phyloP scores from a whole-genome alignment of 2,329 filamentous ascomycete genomes.

The Chaetomiaceae sp. region DNA sequence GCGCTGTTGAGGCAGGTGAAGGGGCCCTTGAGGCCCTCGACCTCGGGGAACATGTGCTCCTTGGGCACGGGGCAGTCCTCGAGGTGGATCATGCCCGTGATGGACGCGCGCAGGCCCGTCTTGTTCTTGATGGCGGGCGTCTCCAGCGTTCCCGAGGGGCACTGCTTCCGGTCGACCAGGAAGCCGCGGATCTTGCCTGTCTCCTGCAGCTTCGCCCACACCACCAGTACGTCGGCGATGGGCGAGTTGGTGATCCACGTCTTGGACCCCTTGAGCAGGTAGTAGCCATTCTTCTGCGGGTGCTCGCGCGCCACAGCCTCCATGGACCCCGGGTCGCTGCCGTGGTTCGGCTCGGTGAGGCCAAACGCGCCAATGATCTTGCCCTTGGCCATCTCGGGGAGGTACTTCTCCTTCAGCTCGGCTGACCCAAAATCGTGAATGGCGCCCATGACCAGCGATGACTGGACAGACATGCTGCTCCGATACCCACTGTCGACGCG shows the following conservation, averaged over 20 bases:
- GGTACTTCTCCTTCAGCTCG: slow-evolving; percentile 75
- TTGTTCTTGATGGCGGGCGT: slow-evolving; percentile 94
- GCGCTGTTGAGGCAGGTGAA: slow-evolving; percentile 95
- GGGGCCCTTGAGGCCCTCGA: slow-evolving; percentile 82
- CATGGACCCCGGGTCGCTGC: slow-evolving; percentile 81
- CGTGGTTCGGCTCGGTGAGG: slow-evolving; percentile 83
- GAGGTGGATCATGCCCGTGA: slow-evolving; percentile 97
- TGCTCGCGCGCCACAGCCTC: slow-evolving; percentile 74
- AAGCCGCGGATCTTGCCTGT: slow-evolving; percentile 95
- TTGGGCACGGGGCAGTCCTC: slow-evolving; percentile 84
- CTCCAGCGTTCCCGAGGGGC: slow-evolving; percentile 82
- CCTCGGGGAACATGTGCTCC: slow-evolving; percentile 88
- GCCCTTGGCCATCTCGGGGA: slow-evolving; percentile 72
- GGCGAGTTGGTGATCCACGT: slow-evolving; percentile 92
- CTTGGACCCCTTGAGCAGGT: slow-evolving; percentile 70
- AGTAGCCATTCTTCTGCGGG: slow-evolving; percentile 72
- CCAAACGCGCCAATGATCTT: slow-evolving; percentile 77
- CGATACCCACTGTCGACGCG: slow-evolving; percentile 82
- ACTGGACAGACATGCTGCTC: slow-evolving; percentile 84
- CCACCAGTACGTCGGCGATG: slow-evolving; percentile 73
- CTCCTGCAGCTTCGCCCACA: slow-evolving; percentile 89
- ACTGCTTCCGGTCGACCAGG: slow-evolving; percentile 77
- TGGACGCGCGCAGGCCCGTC: slow-evolving; percentile 85
- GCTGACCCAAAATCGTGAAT: slow-evolving; percentile 77
- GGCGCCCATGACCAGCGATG: slow-evolving; percentile 78